Percentiles rank a stretch among this genome's conserved stretches.
These are phyloP conservation scores for Verticillium alfalfae DNA, from an alignment of 2,329 filamentous ascomycete species.

Conservation along the genomic window DNA sequence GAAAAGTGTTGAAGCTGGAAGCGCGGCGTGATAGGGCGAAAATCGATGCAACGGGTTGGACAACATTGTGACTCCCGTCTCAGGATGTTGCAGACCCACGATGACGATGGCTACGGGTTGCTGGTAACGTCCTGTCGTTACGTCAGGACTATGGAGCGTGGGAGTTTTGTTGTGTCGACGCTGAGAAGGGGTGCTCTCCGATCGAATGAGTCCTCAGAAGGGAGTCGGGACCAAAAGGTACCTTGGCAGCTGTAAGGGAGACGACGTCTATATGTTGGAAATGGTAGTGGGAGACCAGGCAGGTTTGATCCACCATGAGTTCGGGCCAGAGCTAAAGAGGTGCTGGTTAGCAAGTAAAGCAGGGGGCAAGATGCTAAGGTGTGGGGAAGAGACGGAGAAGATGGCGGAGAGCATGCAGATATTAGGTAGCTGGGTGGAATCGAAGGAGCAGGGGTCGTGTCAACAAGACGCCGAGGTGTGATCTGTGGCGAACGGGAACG, in stretches of 20 bases:
- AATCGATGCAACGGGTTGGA: slow-evolving; percentile 60
- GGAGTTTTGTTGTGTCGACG: neutral
- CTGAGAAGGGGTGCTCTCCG: neutral
- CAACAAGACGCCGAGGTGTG: neutral
- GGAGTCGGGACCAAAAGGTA: neutral
- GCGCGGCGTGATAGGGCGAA: slow-evolving; percentile 49
- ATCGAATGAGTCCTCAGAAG: neutral
- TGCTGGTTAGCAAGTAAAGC: neutral
- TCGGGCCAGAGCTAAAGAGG: neutral
- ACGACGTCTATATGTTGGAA: neutral
- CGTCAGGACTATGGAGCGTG: neutral
- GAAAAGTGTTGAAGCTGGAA: slow-evolving; percentile 50
- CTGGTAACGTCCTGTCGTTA: neutral
- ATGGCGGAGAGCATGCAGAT: neutral
- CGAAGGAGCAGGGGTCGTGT: neutral
- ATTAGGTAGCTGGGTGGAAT: neutral
- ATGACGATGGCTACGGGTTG: neutral
- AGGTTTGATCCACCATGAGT: neutral
- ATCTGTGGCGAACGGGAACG: neutral
- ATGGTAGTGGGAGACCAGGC: neutral
- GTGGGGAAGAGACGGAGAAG: neutral
- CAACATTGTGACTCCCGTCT: slow-evolving; percentile 42
- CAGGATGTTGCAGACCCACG: neutral
- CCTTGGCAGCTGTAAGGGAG: neutral
- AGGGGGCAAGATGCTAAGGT: neutral